Percentiles rank a stretch among this genome's conserved stretches.
Evolutionary conservation across 2,329 filamentous ascomycete genomes (phyloP).

Genomic region (Paraphoma chrysanthemicola): DNA sequence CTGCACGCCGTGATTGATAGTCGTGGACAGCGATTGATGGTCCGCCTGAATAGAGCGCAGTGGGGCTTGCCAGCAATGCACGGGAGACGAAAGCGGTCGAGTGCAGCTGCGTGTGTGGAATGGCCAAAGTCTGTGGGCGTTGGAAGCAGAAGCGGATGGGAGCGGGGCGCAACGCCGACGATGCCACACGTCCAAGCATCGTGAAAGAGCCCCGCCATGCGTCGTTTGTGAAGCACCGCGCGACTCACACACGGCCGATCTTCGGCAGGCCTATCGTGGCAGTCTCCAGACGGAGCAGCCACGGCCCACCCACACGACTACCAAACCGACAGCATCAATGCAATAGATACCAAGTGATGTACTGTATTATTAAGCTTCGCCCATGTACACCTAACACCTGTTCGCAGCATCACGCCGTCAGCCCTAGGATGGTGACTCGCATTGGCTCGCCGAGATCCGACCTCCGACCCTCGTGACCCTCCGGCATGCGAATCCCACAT

Average conservation of each 20-base stretch:
- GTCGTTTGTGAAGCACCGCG: not conserved
- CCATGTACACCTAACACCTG: conserved; percentile 4
- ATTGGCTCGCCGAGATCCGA: conserved; percentile 9
- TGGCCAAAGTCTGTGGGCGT: not conserved
- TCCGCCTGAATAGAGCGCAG: not conserved
- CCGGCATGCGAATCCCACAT: conserved; percentile 16
- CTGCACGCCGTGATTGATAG: too few relatives aligned
- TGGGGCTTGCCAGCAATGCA: not conserved
- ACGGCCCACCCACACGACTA: not conserved
- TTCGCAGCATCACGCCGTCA: conserved; percentile 22
- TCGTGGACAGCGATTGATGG: not conserved
- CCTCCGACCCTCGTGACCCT: conserved; percentile 23
- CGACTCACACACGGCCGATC: not conserved
- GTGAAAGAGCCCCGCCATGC: not conserved
- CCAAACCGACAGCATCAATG: not conserved
- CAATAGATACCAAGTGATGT: not conserved
- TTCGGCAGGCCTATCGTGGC: not conserved
- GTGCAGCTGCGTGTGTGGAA: not conserved
- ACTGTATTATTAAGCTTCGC: not conserved
- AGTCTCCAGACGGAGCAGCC: not conserved
- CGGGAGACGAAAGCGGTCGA: not conserved
- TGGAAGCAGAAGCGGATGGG: not conserved
- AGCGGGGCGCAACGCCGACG: not conserved
- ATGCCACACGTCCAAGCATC: not conserved
- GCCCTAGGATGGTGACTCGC: conserved; percentile 39